These are phyloP conservation scores for Pseudocercospora cruenta DNA, from an alignment of 2,329 filamentous ascomycete genomes.

Conservation along the genomic window DNA sequence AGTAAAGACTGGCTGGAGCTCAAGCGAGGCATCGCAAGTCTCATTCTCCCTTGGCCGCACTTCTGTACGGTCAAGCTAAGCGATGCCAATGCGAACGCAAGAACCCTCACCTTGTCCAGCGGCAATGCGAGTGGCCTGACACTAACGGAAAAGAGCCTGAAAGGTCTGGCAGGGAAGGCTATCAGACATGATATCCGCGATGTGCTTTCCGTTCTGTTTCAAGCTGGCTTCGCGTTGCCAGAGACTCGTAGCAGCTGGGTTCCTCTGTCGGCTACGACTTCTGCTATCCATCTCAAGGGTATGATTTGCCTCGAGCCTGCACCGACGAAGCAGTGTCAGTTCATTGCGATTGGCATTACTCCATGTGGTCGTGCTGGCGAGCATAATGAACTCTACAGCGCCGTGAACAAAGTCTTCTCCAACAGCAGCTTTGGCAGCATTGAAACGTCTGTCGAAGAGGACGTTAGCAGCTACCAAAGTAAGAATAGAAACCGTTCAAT, in stretches of 20 bases:
- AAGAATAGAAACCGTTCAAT: constrained; percentile 49
- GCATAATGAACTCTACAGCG: constrained; percentile 71
- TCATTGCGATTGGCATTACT: constrained; percentile 75
- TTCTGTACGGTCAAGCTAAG: constrained; percentile 62
- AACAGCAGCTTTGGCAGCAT: constrained; percentile 74
- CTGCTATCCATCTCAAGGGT: constrained; percentile 66
- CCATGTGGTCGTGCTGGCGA: constrained; percentile 63
- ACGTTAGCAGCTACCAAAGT: constrained; percentile 25
- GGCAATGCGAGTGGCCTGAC: constrained; percentile 25
- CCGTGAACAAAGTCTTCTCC: constrained; percentile 76
- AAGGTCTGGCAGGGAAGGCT: constrained; percentile 25
- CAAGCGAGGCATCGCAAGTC: constrained; percentile 59
- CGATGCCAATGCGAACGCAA: constrained; percentile 49
- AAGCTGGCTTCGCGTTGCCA: constrained; percentile 65
- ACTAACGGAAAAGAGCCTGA: constrained; percentile 37
- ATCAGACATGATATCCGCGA: constrained; percentile 32
- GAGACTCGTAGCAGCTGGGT: constrained; percentile 66
- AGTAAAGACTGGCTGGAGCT: constrained; percentile 69
- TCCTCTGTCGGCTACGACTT: constrained; percentile 67
- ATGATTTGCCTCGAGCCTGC: constrained; percentile 72
- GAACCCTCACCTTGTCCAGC: constrained; percentile 24
- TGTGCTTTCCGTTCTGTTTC: constrained; percentile 61
- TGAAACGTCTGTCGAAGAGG: constrained; percentile 48
- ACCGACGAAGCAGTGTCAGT: constrained; percentile 74
- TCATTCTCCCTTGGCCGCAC: constrained; percentile 71